These are phyloP conservation scores for Thielaviopsis punctulata DNA, from an alignment of 2,329 filamentous ascomycete species.

Conservation along the genomic window DNA sequence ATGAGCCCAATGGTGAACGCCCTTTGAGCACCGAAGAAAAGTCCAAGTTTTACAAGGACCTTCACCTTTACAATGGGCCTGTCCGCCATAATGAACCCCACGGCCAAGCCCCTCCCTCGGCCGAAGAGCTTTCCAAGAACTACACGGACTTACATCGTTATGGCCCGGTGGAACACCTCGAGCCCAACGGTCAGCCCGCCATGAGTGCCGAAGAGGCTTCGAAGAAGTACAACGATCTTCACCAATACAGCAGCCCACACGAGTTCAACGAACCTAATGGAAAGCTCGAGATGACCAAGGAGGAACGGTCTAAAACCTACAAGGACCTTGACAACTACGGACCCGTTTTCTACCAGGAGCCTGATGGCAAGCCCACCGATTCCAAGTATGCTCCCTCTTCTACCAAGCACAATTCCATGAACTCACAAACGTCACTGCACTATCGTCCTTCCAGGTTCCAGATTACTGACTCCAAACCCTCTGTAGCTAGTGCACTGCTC, in stretches of 20 bases:
- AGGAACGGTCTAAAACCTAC: slow-evolving; percentile 22
- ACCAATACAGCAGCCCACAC: slow-evolving; percentile 18
- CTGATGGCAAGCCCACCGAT: slow-evolving; percentile 20
- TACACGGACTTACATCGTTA: slow-evolving; percentile 23
- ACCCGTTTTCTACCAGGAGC: slow-evolving; percentile 21
- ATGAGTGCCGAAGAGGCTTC: slow-evolving; percentile 20
- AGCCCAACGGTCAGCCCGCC: slow-evolving; percentile 12
- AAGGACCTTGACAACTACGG: slow-evolving; percentile 26
- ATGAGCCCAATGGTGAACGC: slow-evolving; percentile 20
- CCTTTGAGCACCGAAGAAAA: slow-evolving; percentile 19
- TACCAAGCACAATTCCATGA: not conserved
- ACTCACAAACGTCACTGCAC: not conserved
- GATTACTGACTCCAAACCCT: slow-evolving; percentile 4
- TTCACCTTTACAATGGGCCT: slow-evolving; percentile 23
- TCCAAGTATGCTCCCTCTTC: slow-evolving; percentile 3
- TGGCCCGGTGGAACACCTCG: slow-evolving; percentile 13
- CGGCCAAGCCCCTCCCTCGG: slow-evolving; percentile 12
- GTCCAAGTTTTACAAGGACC: slow-evolving; percentile 23
- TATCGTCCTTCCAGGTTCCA: not conserved
- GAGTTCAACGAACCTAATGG: slow-evolving; percentile 9
- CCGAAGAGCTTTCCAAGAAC: slow-evolving; percentile 22
- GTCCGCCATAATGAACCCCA: slow-evolving; percentile 15
- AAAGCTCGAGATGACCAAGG: slow-evolving; percentile 15
- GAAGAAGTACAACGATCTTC: slow-evolving; percentile 22
- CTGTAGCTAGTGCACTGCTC: not conserved